Evolutionary conservation across 2,329 filamentous ascomycete species (phyloP).

Genomic region (Fusarium ramigenum): DNA sequence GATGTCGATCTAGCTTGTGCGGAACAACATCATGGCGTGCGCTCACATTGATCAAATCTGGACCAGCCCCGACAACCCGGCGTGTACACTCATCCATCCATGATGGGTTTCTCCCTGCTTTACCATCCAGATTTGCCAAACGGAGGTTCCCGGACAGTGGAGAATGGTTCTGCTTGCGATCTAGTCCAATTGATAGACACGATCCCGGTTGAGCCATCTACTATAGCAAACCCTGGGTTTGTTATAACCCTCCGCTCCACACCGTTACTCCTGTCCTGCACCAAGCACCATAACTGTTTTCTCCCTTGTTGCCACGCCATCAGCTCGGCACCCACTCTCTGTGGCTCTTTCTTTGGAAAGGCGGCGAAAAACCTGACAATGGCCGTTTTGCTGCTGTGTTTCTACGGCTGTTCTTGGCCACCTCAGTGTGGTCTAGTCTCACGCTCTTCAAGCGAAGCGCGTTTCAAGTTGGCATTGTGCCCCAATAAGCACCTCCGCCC

Average conservation of each 20-base stretch:
- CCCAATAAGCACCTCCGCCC: conserved; percentile 40
- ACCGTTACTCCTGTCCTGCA: conserved; percentile 37
- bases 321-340: conserved; percentile 33
- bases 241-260: conserved; percentile 44
- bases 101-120: conserved; percentile 38
- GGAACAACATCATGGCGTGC: conserved; percentile 38
- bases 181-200: conserved; percentile 35
- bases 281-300: conserved; percentile 38
- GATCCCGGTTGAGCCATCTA: conserved; percentile 41
- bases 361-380: conserved; percentile 30
- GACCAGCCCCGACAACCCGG: conserved; percentile 35
- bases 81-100: conserved; percentile 25
- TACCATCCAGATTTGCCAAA: conserved; percentile 35
- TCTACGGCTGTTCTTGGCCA: conserved; percentile 34
- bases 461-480: conserved; percentile 40
- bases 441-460: conserved; percentile 40
- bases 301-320: conserved; percentile 42
- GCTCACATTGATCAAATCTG: conserved; percentile 38
- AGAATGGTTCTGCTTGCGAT: conserved; percentile 41
- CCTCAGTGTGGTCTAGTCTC: conserved; percentile 39
- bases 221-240: conserved; percentile 45
- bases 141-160: conserved; percentile 41
- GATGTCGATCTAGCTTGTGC: conserved; percentile 33
- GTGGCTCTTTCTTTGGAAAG: conserved; percentile 25
- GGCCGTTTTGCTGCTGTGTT: conserved; percentile 26